phyloP scores from a whole-genome alignment of 2,329 filamentous ascomycete species.

The Pseudogymnoascus sp. region DNA sequence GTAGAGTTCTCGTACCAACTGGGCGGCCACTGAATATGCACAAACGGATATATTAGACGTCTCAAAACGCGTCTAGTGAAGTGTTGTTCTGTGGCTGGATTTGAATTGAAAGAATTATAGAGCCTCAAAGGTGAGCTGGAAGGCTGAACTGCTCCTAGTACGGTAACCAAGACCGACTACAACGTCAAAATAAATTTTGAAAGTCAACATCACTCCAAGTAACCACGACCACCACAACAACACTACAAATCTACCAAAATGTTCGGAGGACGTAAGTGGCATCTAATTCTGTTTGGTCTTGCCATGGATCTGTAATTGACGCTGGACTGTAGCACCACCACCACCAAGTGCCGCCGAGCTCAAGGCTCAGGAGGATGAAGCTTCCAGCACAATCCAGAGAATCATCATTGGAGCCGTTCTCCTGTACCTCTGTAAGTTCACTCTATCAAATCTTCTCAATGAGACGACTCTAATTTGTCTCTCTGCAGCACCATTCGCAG shows the following conservation, averaged over 20 bases:
- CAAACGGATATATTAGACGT: background rate
- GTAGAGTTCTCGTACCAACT: background rate
- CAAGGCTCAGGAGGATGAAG: constrained; percentile 58
- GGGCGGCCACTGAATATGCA: background rate
- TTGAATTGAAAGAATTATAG: constrained; percentile 7
- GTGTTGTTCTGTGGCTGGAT: background rate
- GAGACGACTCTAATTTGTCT: constrained; percentile 8
- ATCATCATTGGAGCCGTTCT: constrained; percentile 57
- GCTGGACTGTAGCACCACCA: constrained; percentile 43
- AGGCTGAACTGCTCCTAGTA: constrained; percentile 8
- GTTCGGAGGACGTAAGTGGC: constrained; percentile 53
- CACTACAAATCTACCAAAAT: constrained; percentile 33
- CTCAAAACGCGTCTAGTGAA: constrained; percentile 1
- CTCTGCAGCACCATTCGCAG: constrained; percentile 43
- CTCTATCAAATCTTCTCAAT: constrained; percentile 7
- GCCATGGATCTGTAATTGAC: background rate
- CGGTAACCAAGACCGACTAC: constrained; percentile 8
- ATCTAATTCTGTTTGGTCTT: background rate
- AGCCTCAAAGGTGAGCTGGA: constrained; percentile 8
- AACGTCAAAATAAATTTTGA: constrained; percentile 9
- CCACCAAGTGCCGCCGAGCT: constrained; percentile 64
- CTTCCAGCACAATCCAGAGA: constrained; percentile 57
- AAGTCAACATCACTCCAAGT: constrained; percentile 7
- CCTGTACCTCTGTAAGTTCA: constrained; percentile 67
- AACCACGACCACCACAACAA: constrained; percentile 5